phyloP scores from a whole-genome alignment of 2,329 filamentous ascomycete species.

The Elsinoe necatrix region DNA sequence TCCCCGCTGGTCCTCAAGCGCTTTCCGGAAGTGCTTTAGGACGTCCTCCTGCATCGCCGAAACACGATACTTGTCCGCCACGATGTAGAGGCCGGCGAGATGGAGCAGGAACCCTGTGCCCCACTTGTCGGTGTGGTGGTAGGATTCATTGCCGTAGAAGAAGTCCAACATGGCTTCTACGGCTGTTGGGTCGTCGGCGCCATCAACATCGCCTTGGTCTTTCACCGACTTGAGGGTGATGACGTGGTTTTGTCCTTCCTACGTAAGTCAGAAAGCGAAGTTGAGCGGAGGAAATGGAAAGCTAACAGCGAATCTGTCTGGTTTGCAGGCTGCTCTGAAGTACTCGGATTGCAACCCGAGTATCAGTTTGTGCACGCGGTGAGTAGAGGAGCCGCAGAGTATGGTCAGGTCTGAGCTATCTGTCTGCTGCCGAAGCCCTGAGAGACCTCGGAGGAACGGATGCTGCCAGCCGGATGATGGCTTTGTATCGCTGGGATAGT shows the following conservation, averaged over 20 bases:
- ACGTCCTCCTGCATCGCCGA: constrained; percentile 1
- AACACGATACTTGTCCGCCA: constrained; percentile 4
- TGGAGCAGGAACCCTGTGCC: not conserved
- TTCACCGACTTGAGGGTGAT: constrained; percentile 4
- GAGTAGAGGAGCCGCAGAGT: constrained; percentile 32
- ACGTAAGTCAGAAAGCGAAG: not conserved
- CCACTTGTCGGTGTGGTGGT: not conserved
- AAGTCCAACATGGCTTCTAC: constrained; percentile 14
- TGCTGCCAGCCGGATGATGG: not conserved
- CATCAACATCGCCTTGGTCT: not conserved
- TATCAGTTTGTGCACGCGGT: constrained; percentile 35
- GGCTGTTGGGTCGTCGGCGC: constrained; percentile 1
- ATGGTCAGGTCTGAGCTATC: constrained; percentile 35
- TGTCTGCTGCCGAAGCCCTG: constrained; percentile 1
- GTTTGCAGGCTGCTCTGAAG: constrained; percentile 20
- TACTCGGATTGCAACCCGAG: constrained; percentile 36
- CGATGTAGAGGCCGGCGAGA: constrained; percentile 9
- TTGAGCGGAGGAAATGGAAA: no score
- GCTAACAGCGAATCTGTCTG: constrained; percentile 17
- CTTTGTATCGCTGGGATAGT: not conserved
- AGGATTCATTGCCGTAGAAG: not conserved
- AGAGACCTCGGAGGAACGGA: not conserved
- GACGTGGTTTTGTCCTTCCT: constrained; percentile 3
- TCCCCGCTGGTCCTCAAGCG: not conserved
- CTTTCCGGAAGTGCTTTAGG: not conserved